Conservation (phyloP, 352 stramenopile genomes). For the Blastocystis sp. region DNA sequence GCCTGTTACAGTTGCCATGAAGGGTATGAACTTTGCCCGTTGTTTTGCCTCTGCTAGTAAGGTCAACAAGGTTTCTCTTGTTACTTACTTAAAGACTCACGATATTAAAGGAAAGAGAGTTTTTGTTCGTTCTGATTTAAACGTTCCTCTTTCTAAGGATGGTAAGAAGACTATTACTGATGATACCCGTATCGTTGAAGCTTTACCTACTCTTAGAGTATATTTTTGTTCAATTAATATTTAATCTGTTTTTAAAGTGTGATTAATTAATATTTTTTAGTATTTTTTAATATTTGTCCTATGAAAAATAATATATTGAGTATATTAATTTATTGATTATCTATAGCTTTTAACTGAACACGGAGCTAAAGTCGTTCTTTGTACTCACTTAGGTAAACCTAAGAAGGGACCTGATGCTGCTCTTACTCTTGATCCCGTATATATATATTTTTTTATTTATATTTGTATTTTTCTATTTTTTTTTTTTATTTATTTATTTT, state of each 20-base stretch:
- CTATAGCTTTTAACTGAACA: conserved; percentile 81
- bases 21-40: no score
- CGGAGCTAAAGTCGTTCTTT: conserved; percentile 85
- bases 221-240: no score
- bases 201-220: conserved; percentile 71
- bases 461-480: no score
- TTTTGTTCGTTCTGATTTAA: conserved; percentile 96
- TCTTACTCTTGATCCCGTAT: conserved; percentile 43
- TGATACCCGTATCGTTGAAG: conserved; percentile 79
- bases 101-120: conserved; percentile 70
- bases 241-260: no score
- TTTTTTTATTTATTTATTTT: no score
- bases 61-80: conserved; percentile 29
- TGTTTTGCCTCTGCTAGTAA: no score
- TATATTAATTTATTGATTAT: no score
- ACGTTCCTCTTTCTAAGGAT: conserved; percentile 82
- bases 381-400: conserved; percentile 87
- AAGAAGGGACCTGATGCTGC: conserved; percentile 58
- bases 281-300: no score
- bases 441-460: conserved; percentile 76
- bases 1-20: no score
- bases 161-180: conserved; percentile 91
- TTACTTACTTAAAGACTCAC: conserved; percentile 29
- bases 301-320: no score
- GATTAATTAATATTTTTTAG: no score